Base-by-base conservation (phyloP, 208 protist species). In the Spongospora subterranea region DNA sequence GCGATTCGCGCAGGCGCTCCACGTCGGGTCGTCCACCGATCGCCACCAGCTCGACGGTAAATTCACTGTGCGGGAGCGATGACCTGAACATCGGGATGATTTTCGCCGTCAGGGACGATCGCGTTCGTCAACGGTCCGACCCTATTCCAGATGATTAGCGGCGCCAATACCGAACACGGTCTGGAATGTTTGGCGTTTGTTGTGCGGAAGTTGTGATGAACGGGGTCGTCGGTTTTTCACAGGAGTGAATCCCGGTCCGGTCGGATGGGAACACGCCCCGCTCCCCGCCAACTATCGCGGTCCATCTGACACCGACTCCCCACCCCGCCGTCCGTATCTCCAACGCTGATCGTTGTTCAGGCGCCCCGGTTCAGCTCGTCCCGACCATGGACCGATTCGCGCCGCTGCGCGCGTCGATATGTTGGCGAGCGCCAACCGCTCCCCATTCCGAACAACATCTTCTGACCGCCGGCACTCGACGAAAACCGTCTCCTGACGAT, bases 401-500 rank as follows among this genome's bases (percentile, higher is more conserved):
- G 13, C 17, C 35, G 17, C 71, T 82, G 6, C 71, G 71, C 35
- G n/a, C 17, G 17, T 45, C 71, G 71, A 82, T 82, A 35, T 82
- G 71, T 43, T 82, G 71, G 71, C 6, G 71, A 82, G 71, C 71
- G 71, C 71, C 71, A 82, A 82, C 71, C 13, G n/a, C 35, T 43
- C 35, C 71, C 6, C n/a, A 45, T 45, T 6, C 6, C 35, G 17
- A 6, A 35, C 13, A 6, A 35, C 11, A 35, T 43, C 71, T 82
- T 13, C 40, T 35, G 6, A 35, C 35, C n/a, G 35, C n/a, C 40
- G 71, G 71, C 6, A 82, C 6, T 6, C 71, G n/a, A 35, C 71
- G 71, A 82, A 35, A 43, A 35, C 13, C 11, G 35, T 39, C 35
- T n/a, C 6, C n/a, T 43, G 71, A 82, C 13, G 71, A 82, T 6